These are phyloP conservation scores for Monosporascus sp. DNA, from an alignment of 2,329 filamentous ascomycete species.

Conservation along the genomic window DNA sequence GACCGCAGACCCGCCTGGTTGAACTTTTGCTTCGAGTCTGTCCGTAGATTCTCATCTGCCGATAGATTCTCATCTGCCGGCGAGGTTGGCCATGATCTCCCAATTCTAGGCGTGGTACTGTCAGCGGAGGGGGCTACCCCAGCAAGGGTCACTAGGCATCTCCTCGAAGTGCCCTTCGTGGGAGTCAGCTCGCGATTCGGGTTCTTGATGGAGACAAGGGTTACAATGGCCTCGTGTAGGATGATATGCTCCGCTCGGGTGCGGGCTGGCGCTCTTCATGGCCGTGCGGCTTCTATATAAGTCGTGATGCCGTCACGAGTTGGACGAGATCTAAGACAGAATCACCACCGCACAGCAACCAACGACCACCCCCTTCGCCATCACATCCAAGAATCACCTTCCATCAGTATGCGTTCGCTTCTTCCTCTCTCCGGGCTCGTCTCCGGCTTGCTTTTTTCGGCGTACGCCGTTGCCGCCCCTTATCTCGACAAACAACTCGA, in stretches of 20 bases:
- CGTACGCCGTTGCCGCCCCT: conserved; percentile 3
- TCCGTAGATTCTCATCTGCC: not conserved
- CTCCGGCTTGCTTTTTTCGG: not conserved
- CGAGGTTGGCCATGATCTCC: not conserved
- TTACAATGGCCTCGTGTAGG: not conserved
- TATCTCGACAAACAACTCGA: conserved; percentile 3
- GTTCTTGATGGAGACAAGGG: not conserved
- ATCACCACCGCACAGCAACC: not conserved
- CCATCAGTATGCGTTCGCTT: not conserved
- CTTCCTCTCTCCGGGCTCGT: not conserved
- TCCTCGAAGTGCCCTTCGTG: not conserved
- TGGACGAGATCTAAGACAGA: not conserved
- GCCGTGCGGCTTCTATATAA: not conserved
- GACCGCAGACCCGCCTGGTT: not conserved
- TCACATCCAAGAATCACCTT: not conserved
- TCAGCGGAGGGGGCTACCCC: not conserved
- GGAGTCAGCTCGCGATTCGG: not conserved
- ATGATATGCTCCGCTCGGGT: too few species aligned
- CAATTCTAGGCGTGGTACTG: not conserved
- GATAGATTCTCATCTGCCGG: not conserved
- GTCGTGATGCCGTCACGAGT: not conserved
- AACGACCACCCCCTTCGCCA: not conserved
- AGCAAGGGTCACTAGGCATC: not conserved
- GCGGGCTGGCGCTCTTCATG: not conserved
- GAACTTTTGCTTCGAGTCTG: not conserved